phyloP scores from a whole-genome alignment of 1,139 yeast species.

The Yamadazyma blattariae region DNA sequence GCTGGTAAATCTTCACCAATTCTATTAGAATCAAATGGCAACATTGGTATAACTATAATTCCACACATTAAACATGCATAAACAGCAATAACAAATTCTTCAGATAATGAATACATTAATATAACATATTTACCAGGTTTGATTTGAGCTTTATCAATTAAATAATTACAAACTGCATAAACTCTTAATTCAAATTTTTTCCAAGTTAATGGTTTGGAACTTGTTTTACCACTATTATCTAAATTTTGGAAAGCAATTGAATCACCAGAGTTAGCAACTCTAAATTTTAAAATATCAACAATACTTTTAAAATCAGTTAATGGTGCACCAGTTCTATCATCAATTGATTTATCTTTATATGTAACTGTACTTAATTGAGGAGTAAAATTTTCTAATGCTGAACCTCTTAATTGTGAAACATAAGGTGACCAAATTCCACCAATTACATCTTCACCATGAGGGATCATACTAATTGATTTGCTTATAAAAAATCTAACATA shows the following conservation, averaged over 20 bases:
- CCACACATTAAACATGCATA: constrained; percentile 88
- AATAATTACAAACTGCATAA: constrained; percentile 65
- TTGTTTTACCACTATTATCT: constrained; percentile 51
- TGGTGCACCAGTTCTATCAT: constrained; percentile 72
- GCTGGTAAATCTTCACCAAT: constrained; percentile 76
- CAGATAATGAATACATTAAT: constrained; percentile 82
- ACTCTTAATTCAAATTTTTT: constrained; percentile 75
- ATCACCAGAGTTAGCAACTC: constrained; percentile 74
- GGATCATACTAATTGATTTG: constrained; percentile 64
- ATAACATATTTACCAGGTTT: constrained; percentile 71
- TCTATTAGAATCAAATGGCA: constrained; percentile 69
- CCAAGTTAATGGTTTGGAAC: constrained; percentile 68
- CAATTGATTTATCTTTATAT: constrained; percentile 67
- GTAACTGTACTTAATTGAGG: constrained; percentile 75
- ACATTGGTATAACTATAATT: constrained; percentile 73
- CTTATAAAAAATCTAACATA: constrained; percentile 79
- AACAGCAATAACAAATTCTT: constrained; percentile 79
- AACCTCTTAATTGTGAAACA: constrained; percentile 57
- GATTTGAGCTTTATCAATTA: constrained; percentile 49
- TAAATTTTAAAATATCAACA: constrained; percentile 72
- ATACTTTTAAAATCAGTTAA: constrained; percentile 72
- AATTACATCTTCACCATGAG: constrained; percentile 72
- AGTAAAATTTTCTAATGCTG: constrained; percentile 40
- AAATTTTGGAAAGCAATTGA: constrained; percentile 77
- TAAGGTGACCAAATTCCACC: constrained; percentile 88